These are phyloP conservation scores for Naganishia sp. DNA, from an alignment of 1,284 basidiomycete genomes.

Conservation along the genomic window DNA sequence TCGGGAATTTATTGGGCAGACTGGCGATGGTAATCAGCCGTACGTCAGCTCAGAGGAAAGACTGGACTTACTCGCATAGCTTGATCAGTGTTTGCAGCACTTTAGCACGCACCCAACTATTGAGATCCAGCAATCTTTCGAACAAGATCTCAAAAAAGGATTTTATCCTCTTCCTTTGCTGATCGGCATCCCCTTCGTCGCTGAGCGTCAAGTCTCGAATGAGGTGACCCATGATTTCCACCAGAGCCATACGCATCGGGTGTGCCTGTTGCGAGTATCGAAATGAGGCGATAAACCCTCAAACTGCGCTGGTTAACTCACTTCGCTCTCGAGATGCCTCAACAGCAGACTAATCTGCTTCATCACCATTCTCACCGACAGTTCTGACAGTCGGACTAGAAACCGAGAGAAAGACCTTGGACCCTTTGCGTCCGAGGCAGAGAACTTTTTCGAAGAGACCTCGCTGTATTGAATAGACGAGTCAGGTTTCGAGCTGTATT, in stretches of 20 bases:
- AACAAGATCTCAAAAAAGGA: slow-evolving; percentile 80
- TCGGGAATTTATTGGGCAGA: slow-evolving; percentile 79
- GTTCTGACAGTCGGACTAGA: slow-evolving; percentile 77
- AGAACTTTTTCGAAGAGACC: slow-evolving; percentile 76
- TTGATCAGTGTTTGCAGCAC: slow-evolving; percentile 75
- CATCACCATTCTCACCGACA: slow-evolving; percentile 78
- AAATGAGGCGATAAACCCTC: not conserved
- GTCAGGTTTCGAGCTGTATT: not conserved
- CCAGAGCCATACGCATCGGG: slow-evolving; percentile 89
- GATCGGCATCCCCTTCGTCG: slow-evolving; percentile 61
- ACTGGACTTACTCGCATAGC: slow-evolving; percentile 61
- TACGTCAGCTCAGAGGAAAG: slow-evolving; percentile 43
- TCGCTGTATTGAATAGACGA: slow-evolving; percentile 59
- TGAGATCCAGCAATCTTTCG: slow-evolving; percentile 83
- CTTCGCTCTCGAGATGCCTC: slow-evolving; percentile 88
- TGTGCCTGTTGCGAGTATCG: slow-evolving; percentile 65
- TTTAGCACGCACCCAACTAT: slow-evolving; percentile 87
- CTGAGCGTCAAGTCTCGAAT: slow-evolving; percentile 72
- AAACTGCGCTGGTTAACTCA: slow-evolving; percentile 48
- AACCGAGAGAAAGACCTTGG: slow-evolving; percentile 84
- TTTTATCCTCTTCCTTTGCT: slow-evolving; percentile 78
- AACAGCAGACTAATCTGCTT: slow-evolving; percentile 87
- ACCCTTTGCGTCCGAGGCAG: slow-evolving; percentile 74
- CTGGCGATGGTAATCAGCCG: slow-evolving; percentile 49
- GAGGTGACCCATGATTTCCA: slow-evolving; percentile 80